Conservation (phyloP, 2,329 filamentous ascomycete genomes). For the Ascochyta rabiei region DNA sequence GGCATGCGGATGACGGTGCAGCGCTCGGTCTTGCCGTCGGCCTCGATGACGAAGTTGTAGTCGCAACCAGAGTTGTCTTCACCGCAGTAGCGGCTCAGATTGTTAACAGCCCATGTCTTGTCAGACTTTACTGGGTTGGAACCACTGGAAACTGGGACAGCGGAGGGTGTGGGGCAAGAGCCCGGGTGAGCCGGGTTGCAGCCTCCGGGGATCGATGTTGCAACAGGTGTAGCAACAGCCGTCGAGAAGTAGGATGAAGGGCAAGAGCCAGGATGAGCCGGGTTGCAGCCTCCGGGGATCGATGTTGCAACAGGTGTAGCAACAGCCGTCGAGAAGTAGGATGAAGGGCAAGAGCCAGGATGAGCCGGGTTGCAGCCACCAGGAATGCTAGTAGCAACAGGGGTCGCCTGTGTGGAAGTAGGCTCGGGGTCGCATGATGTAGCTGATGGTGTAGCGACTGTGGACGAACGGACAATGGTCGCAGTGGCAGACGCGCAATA, state of each 20-base stretch:
- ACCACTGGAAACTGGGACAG: not conserved
- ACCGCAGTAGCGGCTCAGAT: conserved; percentile 20
- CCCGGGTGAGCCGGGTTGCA: conserved; percentile 12
- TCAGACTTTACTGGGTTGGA: conserved; percentile 16
- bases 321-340: conserved; percentile 13
- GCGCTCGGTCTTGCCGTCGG: conserved; percentile 18
- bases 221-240: conserved; percentile 1
- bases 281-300: conserved; percentile 13
- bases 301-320: not conserved
- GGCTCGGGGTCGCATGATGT: not conserved
- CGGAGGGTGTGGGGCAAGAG: not conserved
- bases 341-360: conserved; percentile 6
- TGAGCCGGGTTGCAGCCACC: conserved; percentile 14
- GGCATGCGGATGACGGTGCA: conserved; percentile 24
- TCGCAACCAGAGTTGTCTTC: conserved; percentile 23
- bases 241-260: conserved; percentile 11
- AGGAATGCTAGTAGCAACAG: not conserved
- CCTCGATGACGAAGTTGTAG: conserved; percentile 23
- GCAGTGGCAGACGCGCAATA: conserved; percentile 20
- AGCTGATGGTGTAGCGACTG: not conserved
- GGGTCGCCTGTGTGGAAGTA: too few relatives aligned
- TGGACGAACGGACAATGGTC: conserved; percentile 2
- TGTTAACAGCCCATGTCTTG: conserved; percentile 21
- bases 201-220: conserved; percentile 6
- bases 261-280: conserved; percentile 8